Evolutionary conservation across 1,284 basidiomycete genomes (phyloP), one percentile per base, ranked within the genome.

Genomic region (Sphaerobolus stellatus): DNA sequence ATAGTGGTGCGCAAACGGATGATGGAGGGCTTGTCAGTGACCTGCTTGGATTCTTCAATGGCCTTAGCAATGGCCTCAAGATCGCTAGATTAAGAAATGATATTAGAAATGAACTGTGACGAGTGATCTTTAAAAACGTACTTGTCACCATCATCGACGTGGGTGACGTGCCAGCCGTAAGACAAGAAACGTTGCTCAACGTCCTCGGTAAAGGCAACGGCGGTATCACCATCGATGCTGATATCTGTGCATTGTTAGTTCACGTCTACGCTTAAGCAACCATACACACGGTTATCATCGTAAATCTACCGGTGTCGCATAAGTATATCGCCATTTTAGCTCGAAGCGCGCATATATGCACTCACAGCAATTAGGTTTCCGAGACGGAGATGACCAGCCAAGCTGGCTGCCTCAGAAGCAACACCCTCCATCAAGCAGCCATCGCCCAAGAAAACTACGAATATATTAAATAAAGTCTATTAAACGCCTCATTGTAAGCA

Each of bases 371-470:
- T 89, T 63, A 98, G 79, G 77, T 96, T 98, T 59, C 90, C 92
- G 54, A 98, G 83, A 72, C 94, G 86, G 64, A 98, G 80, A 75
- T 98, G 94, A 63, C 91, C 94, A 58, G 94, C 94, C 60, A 97
- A 81, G 67, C 91, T 94, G 60, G 88, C 89, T 27, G 94, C 92
- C 73, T 98, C 94, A 62, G 83, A 82, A 22, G 93, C 82, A 64
- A 98, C 87, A 81, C 94, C 94, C 75, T 98, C 94, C 88, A 94
- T 93, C 61, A 98, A 80, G 76, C 94, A 97, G 56, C 94, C 94
- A 73, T 98, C 94, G 69, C 94, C 94, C 58, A 84, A 82, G 78
- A 97, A 94, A 52, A 87, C 90, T 91, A 56, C 22, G 43, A 8
- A 58, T 44, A 30, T 16, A 43, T n/a, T 6, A 30, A 14, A 45